phyloP scores from a whole-genome alignment of 331 rosid genomes.

The Erythrophleum ivorense region DNA sequence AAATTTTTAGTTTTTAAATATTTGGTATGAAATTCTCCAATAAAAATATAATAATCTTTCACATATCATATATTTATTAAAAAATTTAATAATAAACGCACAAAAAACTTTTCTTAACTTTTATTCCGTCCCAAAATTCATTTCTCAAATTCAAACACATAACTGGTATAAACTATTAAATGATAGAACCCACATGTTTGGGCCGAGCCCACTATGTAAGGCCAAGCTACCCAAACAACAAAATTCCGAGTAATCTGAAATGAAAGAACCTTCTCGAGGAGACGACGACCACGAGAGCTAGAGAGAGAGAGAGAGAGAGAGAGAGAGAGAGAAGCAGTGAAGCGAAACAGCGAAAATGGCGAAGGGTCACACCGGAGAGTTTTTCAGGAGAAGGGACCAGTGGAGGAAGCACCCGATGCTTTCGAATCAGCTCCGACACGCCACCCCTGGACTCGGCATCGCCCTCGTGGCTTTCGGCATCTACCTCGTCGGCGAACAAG shows the following conservation, averaged over 20 bases:
- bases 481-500: conserved; percentile 88
- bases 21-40: too few relatives aligned
- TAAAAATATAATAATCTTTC: too few relatives aligned
- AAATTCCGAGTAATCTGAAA: neutral
- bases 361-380: conserved; percentile 75
- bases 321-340: neutral
- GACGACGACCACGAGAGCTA: neutral
- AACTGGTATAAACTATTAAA: too few relatives aligned
- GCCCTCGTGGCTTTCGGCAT: conserved; percentile 91
- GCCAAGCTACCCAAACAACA: neutral
- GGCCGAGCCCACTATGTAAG: neutral
- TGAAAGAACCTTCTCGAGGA: neutral
- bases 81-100: too few relatives aligned
- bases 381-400: conserved; percentile 87
- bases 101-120: too few relatives aligned
- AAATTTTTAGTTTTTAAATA: too few relatives aligned
- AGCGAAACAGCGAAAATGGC: conserved; percentile 45
- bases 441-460: conserved; percentile 90
- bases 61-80: too few relatives aligned
- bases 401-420: conserved; percentile 99
- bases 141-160: too few relatives aligned
- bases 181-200: too few relatives aligned
- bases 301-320: too few relatives aligned
- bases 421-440: conserved; percentile 83
- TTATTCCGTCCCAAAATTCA: too few relatives aligned